Percentiles rank a stretch among this genome's conserved stretches.
phyloP scores from a whole-genome alignment of 129 eudicot genomes.

The Mikania micrantha region DNA sequence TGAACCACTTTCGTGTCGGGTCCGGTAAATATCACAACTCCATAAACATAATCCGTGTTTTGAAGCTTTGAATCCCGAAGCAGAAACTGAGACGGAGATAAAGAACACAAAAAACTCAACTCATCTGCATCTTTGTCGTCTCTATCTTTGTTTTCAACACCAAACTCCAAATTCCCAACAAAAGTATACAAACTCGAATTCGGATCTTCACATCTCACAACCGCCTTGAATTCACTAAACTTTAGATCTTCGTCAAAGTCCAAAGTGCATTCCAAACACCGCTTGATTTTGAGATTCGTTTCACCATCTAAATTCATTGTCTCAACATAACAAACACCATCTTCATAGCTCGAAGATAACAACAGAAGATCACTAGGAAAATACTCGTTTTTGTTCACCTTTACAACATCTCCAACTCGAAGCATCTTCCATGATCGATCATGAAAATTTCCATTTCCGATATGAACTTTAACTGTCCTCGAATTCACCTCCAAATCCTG shows the following conservation, averaged over 20 bases:
- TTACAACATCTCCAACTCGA: conserved; percentile 48
- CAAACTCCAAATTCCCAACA: conserved; percentile 48
- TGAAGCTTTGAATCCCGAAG: conserved; percentile 49
- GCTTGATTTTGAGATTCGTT: conserved; percentile 50
- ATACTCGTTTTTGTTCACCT: conserved; percentile 43
- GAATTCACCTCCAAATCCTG: conserved; percentile 48
- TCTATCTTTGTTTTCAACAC: too few species aligned
- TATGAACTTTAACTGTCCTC: conserved; percentile 44
- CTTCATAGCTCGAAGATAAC: conserved; percentile 50
- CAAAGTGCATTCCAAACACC: conserved; percentile 44
- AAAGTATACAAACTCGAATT: conserved; percentile 49
- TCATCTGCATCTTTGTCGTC: conserved; percentile 15
- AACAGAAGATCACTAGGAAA: conserved; percentile 41
- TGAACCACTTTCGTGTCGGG: conserved; percentile 47
- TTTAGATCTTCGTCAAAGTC: conserved; percentile 26
- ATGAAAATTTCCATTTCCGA: conserved; percentile 33
- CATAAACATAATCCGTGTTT: conserved; percentile 45
- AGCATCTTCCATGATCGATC: conserved; percentile 35
- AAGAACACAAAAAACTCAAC: conserved; percentile 6
- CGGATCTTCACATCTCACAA: conserved; percentile 46
- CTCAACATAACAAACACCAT: conserved; percentile 52
- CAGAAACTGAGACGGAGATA: conserved; percentile 37
- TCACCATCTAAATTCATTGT: conserved; percentile 57
- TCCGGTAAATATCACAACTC: conserved; percentile 44
- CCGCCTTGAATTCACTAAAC: conserved; percentile 29